Evolutionary conservation across 2,329 filamentous ascomycete genomes (phyloP).

Genomic region (Thermoascus crustaceus): DNA sequence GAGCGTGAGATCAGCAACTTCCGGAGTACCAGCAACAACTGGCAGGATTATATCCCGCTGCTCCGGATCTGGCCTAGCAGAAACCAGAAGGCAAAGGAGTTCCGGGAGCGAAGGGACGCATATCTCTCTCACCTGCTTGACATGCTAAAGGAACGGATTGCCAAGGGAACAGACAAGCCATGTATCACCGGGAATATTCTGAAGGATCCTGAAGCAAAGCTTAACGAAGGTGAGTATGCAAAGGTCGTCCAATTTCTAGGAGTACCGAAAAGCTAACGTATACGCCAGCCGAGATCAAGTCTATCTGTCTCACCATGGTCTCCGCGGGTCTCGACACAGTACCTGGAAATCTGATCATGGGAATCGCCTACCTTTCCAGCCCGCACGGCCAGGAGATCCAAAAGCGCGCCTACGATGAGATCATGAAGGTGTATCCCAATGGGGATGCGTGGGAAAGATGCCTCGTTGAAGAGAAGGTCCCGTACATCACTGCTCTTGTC

Average conservation of each 20-base stretch:
- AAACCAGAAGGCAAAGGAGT: slow-evolving; percentile 56
- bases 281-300: slow-evolving; percentile 61
- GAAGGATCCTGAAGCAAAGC: slow-evolving; percentile 60
- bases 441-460: slow-evolving; percentile 70
- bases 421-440: slow-evolving; percentile 61
- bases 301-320: slow-evolving; percentile 75
- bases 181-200: slow-evolving; percentile 64
- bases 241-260: neutral
- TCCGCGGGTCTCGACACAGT: slow-evolving; percentile 75
- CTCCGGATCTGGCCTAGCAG: slow-evolving; percentile 56
- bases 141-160: slow-evolving; percentile 54
- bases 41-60: slow-evolving; percentile 76
- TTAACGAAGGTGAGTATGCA: slow-evolving; percentile 51
- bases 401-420: slow-evolving; percentile 59
- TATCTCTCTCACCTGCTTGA: slow-evolving; percentile 54
- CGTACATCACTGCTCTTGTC: slow-evolving; percentile 68
- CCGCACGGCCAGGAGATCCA: slow-evolving; percentile 62
- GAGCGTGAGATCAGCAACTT: slow-evolving; percentile 70
- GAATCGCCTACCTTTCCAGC: slow-evolving; percentile 65
- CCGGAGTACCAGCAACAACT: slow-evolving; percentile 71
- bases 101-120: slow-evolving; percentile 59
- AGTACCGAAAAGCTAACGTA: slow-evolving; percentile 36
- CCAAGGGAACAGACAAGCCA: slow-evolving; percentile 56
- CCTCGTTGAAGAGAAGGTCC: slow-evolving; percentile 63
- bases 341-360: slow-evolving; percentile 71